Evolutionary conservation across 192 early-diverging fungal species (phyloP).

Genomic region (Backusella psychrophila): DNA sequence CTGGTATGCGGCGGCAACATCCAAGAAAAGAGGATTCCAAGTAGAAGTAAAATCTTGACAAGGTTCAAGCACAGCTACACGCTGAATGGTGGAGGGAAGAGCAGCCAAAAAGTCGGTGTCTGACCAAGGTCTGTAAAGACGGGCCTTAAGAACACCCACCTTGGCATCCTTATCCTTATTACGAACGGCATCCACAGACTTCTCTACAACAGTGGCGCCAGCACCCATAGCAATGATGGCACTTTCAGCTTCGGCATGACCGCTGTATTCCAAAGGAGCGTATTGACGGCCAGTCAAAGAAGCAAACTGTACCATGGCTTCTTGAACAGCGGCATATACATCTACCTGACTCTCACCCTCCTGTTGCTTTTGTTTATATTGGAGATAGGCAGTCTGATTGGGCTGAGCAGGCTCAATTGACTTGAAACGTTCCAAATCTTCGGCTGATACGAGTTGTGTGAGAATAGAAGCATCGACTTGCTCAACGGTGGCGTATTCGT

Average conservation of each 20-base stretch:
- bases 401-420: constrained; percentile 6
- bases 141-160: constrained; percentile 73
- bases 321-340: constrained; percentile 41
- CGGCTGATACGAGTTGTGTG: constrained; percentile 30
- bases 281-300: constrained; percentile 58
- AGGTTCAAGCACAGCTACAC: constrained; percentile 64
- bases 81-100: constrained; percentile 64
- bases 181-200: constrained; percentile 29
- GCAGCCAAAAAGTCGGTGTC: constrained; percentile 47
- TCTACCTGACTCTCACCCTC: not conserved
- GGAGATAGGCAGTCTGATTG: constrained; percentile 18
- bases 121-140: constrained; percentile 78
- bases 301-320: constrained; percentile 52
- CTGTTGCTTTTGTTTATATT: constrained; percentile 20
- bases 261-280: constrained; percentile 65
- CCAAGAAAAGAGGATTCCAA: constrained; percentile 84
- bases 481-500: constrained; percentile 36
- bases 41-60: constrained; percentile 54
- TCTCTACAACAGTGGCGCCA: constrained; percentile 47
- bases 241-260: constrained; percentile 61
- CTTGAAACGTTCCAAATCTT: constrained; percentile 43
- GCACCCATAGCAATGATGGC: constrained; percentile 80
- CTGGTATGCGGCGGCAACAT: constrained; percentile 74
- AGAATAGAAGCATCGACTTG: constrained; percentile 29
- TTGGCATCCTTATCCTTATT: constrained; percentile 29